These are phyloP conservation scores for Phaeosphaeriaceae sp. DNA, from an alignment of 2,329 filamentous ascomycete genomes.

Conservation along the genomic window DNA sequence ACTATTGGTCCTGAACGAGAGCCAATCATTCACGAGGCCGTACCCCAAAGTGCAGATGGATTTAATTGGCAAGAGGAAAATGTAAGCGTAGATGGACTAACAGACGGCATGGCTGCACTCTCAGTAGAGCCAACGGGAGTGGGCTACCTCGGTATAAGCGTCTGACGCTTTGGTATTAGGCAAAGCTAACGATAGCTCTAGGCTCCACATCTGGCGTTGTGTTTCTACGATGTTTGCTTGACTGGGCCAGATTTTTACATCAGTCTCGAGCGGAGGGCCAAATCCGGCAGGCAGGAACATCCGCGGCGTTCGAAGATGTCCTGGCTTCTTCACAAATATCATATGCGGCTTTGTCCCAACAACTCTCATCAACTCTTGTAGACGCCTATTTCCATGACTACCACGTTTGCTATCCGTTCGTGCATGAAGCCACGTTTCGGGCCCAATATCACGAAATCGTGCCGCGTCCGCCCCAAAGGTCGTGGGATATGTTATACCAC, in stretches of 20 bases:
- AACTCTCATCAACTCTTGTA: conserved; percentile 27
- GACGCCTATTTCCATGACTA: conserved; percentile 35
- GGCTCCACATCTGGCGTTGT: conserved; percentile 35
- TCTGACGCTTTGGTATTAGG: too few species aligned
- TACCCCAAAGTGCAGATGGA: conserved; percentile 30
- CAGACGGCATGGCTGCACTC: conserved; percentile 35
- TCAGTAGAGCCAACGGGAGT: conserved; percentile 36
- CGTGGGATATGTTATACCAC: conserved; percentile 35
- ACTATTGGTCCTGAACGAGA: conserved; percentile 16
- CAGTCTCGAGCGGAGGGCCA: conserved; percentile 23
- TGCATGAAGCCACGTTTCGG: conserved; percentile 35
- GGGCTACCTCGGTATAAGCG: conserved; percentile 27
- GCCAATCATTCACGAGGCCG: conserved; percentile 31
- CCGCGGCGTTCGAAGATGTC: conserved; percentile 19
- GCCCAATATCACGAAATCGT: conserved; percentile 34
- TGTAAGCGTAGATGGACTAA: conserved; percentile 25
- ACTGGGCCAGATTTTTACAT: conserved; percentile 36
- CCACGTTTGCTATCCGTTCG: conserved; percentile 32
- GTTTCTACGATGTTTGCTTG: conserved; percentile 30
- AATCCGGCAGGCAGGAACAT: conserved; percentile 8
- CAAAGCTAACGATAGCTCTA: conserved; percentile 7
- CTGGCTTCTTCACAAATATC: conserved; percentile 31
- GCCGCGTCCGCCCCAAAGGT: conserved; percentile 25
- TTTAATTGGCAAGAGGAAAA: conserved; percentile 35
- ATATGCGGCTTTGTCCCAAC: conserved; percentile 26